Evolutionary conservation across 805 yeast species (phyloP).

Genomic region (Lachancea meyersii): DNA sequence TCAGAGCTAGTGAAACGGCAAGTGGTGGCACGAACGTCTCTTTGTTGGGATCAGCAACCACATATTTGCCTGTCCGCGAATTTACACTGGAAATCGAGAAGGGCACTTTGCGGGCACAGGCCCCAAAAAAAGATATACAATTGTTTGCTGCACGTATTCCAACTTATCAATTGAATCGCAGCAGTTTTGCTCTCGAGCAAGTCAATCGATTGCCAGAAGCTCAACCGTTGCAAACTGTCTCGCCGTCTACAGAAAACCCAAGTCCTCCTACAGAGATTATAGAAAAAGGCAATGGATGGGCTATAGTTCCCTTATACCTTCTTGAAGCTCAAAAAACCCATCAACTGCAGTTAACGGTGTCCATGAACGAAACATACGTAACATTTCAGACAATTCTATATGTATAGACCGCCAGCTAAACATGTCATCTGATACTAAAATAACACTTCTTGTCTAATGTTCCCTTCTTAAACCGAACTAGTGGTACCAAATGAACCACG

Average conservation of each 20-base stretch:
- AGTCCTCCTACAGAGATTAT: not conserved
- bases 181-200: not conserved
- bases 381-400: conserved; percentile 1
- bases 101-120: not conserved
- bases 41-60: conserved; percentile 2
- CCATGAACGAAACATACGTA: not conserved
- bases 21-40: not conserved
- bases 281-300: conserved; percentile 10
- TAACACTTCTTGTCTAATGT: not conserved
- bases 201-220: too few relatives aligned
- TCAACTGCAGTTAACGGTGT: not conserved
- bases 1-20: not conserved
- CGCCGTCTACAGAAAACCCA: not conserved
- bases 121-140: not conserved
- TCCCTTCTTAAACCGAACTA: not conserved
- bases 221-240: not conserved
- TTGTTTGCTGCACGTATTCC: conserved; percentile 3
- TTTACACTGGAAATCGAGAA: not conserved
- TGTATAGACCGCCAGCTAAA: not conserved
- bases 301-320: conserved; percentile 3
- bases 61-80: conserved; percentile 3
- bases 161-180: conserved; percentile 2
- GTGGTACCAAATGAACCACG: not conserved
- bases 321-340: not conserved
- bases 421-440: conserved; percentile 4